Evolutionary conservation across 192 early-diverging fungal species (phyloP), one percentile per base, ranked within the genome.

Genomic region (Mortierella hygrophila): DNA sequence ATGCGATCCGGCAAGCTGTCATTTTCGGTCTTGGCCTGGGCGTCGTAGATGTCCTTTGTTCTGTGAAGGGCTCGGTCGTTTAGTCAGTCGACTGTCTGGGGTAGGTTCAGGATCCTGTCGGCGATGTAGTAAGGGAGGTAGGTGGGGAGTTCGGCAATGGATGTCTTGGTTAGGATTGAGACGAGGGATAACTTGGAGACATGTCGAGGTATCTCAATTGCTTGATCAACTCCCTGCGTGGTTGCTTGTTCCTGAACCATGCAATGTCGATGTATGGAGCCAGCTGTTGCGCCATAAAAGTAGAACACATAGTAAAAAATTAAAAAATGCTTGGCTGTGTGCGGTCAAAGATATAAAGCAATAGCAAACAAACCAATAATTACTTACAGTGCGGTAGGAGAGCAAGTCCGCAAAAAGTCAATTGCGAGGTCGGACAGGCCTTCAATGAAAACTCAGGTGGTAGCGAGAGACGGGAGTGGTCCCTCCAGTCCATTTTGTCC

Each of bases 361-460:
- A 16, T 13, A 18, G 16, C 47, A 16, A 49, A 15, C 16, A 52
- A 52, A 13, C n/a, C n/a, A n/a, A n/a, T n/a, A n/a, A n/a, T n/a
- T 37, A 32, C 78, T 73, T 79, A 79, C 78, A 13, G 78, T 74
- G 15, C 78, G 78, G 26, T 79, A 71, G 1, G 78, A 54, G 6
- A 79, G 78, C 9, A 79, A 32, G 35, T 79, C 71, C 5, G 54
- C 70, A n/a, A 8, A 79, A n/a, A 3, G 78, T 73, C 70, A 73
- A 79, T 18, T 79, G 78, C n/a, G 69, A 72, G 5, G 78, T 79
- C 21, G 73, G 70, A 65, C 23, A 4, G 71, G 70, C 78, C 40
- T 79, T 72, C 71, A 79, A 71, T 57, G 68, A 5, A 21, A 79
- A 79, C 70, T 79, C 78, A 1, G 78, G 13, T 74, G 78, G 35